Evolutionary conservation across 2,329 filamentous ascomycete species (phyloP), one percentile per base, ranked within the genome.

Genomic region (Colletotrichum sp.): DNA sequence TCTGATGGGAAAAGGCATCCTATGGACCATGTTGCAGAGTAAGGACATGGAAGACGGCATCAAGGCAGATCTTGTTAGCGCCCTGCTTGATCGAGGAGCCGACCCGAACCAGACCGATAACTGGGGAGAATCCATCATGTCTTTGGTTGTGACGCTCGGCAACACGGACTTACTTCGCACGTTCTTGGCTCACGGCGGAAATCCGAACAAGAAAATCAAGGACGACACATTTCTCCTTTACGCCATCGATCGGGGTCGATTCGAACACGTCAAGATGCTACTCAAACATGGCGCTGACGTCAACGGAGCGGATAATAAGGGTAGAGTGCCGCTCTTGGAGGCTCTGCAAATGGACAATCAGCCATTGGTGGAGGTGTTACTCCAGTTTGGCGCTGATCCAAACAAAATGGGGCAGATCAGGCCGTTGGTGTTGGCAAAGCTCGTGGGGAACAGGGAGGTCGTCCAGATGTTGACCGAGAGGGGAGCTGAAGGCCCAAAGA

Each of bases 211-310:
- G 55, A 59, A 44, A 26, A 36, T 79, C 55, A 64, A 68, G 30
- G 59, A 77, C 7, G 78, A 75, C 7, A 83, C 83, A 0, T 76
- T 82, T 9, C 78, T 86, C 0, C 75, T 82, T 1, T 81, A 85
- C 28, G 81, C 83, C 8, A 79, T 86, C 4, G 80, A 82, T 12
- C 75, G 78, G 0, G 79, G 79, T 1, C 77, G 49, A 30, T 49
- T 39, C 6, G 82, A 82, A 3, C 79, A 81, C 24, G 81, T 75
- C 0, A 77, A 75, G 57, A 62, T 80, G 13, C 78, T 86, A 13
- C 75, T 86, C 1, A 77, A 81, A 49, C 77, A 82, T 26, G 85
- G 84, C 6, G 84, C 84, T 1, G 80, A 85, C 49, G 74, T 81
- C 0, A 85, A 86, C 18, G 76, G 77, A 3, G 68, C 78, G 21